Base-by-base conservation (phyloP, 2,329 filamentous ascomycete species). In the Cercospora zeina region DNA sequence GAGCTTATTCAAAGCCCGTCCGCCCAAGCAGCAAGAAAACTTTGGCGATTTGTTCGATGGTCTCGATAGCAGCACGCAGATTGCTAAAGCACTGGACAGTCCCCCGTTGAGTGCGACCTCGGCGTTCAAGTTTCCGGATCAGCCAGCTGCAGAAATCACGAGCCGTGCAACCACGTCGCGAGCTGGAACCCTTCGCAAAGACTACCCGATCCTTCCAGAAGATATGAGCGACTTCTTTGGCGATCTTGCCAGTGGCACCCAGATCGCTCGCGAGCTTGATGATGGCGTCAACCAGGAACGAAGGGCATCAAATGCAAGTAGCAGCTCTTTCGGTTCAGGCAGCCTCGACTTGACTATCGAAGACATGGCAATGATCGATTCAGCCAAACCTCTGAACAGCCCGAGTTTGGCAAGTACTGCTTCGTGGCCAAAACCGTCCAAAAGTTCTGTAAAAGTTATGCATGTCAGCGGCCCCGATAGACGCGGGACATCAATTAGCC, bases 161-260 rank as follows among this genome's bases (percentile, higher is more conserved):
- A 31, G 11, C n/a, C 7, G 42, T 47, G 11, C 47, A 19, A 34
- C 7, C 19, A 8, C 30, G 16, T 53, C 30, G 10, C 19, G 33
- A 53, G 31, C 31, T 19, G 49, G 4, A 11, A 31, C 16, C 13
- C 7, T 11, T 30, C 3, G 10, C 58, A 54, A 42, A 54, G 31
- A 47, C 31, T 33, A 33, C 19, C 39, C 51, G 27, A 10, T 45
- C 11, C 27, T 31, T 21, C 30, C 8, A 10, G 63, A 72, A 30
- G 72, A 73, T n/a, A 45, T 70, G 13, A 51, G 31, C n/a, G 61
- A 54, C 54, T 69, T 72, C 59, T 71, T 65, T 55, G 74, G 77
- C 42, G 78, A 80, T n/a, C 70, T 81, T 1, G 78, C 76, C n/a
- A 78, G 74, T 61, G 76, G 74, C 36, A 78, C 78, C 0, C 79